A percentile compares a stretch with the other conserved stretches of the same genome.
Evolutionary conservation across 2,329 filamentous ascomycete species (phyloP).

Genomic region (Fusarium subtropicale): DNA sequence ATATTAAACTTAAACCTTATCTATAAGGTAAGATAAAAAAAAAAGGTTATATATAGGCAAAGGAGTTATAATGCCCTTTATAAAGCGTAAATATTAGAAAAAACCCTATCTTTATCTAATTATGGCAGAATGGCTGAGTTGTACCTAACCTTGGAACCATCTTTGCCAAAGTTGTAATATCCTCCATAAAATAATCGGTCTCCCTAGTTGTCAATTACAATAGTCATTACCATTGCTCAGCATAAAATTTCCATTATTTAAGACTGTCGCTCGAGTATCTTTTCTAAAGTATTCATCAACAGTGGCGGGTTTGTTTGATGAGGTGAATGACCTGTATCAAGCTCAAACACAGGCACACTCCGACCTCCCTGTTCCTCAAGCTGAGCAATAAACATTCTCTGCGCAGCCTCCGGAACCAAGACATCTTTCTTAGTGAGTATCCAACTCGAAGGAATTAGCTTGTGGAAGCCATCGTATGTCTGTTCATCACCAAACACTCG

Average conservation of each 20-base stretch:
- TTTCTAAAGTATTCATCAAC: background rate
- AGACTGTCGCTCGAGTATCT: background rate
- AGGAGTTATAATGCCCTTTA: too few species aligned
- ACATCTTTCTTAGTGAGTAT: constrained; percentile 10
- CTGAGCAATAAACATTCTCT: background rate
- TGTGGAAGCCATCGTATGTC: constrained; percentile 10
- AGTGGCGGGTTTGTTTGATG: background rate
- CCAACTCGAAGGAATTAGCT: constrained; percentile 2
- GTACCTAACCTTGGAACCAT: too few species aligned
- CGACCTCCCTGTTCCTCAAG: constrained; percentile 7
- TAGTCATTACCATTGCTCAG: rapidly evolving
- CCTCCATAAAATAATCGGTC: rapidly evolving
- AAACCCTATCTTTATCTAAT: too few species aligned
- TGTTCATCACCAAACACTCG: constrained; percentile 13
- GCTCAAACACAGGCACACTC: background rate
- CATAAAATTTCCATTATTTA: background rate
- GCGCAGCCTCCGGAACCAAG: background rate
- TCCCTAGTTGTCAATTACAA: rapidly evolving
- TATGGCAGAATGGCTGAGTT: too few species aligned
- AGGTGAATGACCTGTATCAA: constrained; percentile 17
- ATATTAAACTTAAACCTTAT: too few species aligned
- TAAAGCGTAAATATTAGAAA: too few species aligned
- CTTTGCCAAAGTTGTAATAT: rapidly evolving
- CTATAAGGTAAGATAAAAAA: too few species aligned
- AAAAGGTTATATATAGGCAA: too few species aligned